Percentiles rank a stretch among this genome's conserved stretches.
These are phyloP conservation scores for Backusella sp. DNA, from an alignment of 192 early-diverging fungal genomes.

Conservation along the genomic window DNA sequence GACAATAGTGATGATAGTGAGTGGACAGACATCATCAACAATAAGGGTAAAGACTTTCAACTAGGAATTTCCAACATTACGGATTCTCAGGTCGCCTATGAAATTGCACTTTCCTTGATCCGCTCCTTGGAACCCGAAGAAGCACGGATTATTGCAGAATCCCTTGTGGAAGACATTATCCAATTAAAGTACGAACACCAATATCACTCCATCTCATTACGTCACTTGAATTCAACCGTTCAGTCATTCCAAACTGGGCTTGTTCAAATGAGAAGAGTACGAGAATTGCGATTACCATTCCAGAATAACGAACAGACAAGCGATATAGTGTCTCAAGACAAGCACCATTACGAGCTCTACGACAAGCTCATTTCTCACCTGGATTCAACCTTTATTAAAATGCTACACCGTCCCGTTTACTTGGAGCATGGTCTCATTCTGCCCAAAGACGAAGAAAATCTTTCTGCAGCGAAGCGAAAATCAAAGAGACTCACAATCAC, in stretches of 20 bases:
- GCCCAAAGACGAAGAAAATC: neutral
- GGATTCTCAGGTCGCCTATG: slow-evolving; percentile 15
- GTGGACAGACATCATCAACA: slow-evolving; percentile 13
- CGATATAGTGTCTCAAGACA: neutral
- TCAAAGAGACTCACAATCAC: neutral
- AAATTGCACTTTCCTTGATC: slow-evolving; percentile 11
- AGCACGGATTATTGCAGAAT: neutral
- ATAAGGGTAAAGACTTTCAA: neutral
- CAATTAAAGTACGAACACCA: slow-evolving; percentile 1
- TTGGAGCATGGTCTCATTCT: slow-evolving; percentile 10
- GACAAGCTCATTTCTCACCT: neutral
- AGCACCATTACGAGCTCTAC: neutral
- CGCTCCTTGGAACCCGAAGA: slow-evolving; percentile 14
- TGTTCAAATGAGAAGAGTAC: slow-evolving; percentile 14
- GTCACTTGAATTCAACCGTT: neutral
- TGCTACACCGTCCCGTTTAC: neutral
- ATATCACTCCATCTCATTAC: neutral
- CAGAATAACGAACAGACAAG: neutral
- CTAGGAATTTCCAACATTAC: neutral
- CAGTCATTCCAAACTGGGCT: neutral
- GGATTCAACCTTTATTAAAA: slow-evolving; percentile 4
- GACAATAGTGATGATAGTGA: neutral
- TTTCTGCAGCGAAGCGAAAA: neutral
- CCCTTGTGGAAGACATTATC: slow-evolving; percentile 2
- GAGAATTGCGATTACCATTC: neutral